Percentiles rank a stretch among this genome's conserved stretches.
Conservation (phyloP, 345 rosid genomes). For the Sisymbrium altissimum region DNA sequence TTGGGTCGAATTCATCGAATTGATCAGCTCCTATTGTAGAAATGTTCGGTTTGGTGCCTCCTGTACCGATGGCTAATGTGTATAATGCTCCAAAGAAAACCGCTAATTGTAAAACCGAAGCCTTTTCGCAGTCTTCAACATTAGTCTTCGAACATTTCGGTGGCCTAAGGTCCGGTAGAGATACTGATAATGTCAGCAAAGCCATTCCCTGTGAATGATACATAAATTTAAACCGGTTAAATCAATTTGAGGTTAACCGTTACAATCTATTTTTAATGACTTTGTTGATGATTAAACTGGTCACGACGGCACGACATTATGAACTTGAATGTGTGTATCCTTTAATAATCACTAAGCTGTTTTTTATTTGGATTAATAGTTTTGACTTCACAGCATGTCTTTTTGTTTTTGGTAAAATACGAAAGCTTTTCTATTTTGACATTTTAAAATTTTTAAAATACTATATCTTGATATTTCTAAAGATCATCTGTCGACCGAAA, state of each 20-base stretch:
- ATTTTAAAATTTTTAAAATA: neutral
- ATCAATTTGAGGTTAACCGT: neutral
- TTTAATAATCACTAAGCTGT: neutral
- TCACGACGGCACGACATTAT: neutral
- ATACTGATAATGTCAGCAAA: conserved; percentile 58
- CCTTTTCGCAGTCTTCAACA: conserved; percentile 43
- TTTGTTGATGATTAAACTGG: neutral
- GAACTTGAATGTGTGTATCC: neutral
- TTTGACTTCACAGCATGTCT: neutral
- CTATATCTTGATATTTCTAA: neutral
- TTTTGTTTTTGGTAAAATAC: neutral
- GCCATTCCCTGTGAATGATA: conserved; percentile 58
- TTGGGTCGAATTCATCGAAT: conserved; percentile 72
- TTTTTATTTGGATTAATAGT: neutral
- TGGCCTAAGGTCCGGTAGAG: conserved; percentile 58
- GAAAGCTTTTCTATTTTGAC: neutral
- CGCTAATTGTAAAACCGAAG: conserved; percentile 56
- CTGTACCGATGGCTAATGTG: conserved; percentile 68
- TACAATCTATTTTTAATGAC: neutral
- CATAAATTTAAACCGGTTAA: neutral
- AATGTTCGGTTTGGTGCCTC: conserved; percentile 92
- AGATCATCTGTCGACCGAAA: neutral
- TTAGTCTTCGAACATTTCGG: conserved; percentile 45
- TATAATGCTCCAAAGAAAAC: conserved; percentile 71
- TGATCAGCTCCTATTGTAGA: conserved; percentile 89